A percentile compares a stretch with the other conserved stretches of the same genome.
Evolutionary conservation across 441 rosid genomes (phyloP).

Genomic region (Geranium incanum): DNA sequence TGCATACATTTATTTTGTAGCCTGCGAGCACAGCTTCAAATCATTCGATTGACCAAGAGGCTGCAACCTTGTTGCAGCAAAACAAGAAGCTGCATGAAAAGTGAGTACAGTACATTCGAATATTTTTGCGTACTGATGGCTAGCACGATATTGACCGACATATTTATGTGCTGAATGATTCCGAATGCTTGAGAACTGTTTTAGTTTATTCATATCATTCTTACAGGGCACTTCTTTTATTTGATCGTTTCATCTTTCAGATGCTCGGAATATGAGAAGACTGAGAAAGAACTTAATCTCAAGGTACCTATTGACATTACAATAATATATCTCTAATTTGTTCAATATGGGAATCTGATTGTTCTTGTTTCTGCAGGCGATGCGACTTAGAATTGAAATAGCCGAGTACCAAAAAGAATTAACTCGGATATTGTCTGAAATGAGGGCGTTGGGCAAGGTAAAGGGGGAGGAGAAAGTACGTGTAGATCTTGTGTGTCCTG

Average conservation of each 20-base stretch:
- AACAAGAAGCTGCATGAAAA: constrained; percentile 55
- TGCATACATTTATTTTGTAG: constrained; percentile 21
- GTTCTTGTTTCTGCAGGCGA: constrained; percentile 35
- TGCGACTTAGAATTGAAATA: constrained; percentile 43
- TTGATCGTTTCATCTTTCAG: constrained; percentile 30
- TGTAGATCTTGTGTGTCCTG: constrained; percentile 19
- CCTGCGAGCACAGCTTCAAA: constrained; percentile 25
- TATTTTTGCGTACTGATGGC: background rate
- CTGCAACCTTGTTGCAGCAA: constrained; percentile 49
- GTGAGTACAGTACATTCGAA: constrained; percentile 37
- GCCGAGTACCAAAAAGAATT: constrained; percentile 38
- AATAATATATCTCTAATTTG: too few species aligned
- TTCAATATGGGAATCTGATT: background rate
- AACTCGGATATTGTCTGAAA: constrained; percentile 38
- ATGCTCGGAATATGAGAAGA: constrained; percentile 57
- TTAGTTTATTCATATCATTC: background rate
- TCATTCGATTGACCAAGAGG: constrained; percentile 33
- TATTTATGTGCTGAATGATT: background rate
- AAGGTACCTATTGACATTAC: constrained; percentile 42
- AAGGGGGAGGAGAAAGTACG: constrained; percentile 38
- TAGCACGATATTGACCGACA: too few species aligned
- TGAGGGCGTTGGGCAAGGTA: constrained; percentile 30
- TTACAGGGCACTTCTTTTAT: background rate
- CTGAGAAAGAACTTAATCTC: constrained; percentile 41
- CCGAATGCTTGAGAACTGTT: background rate